A percentile compares a stretch with the other conserved stretches of the same genome.
These are phyloP conservation scores for Magnusiomyces sp. DNA, from an alignment of 1,139 yeast genomes.

Conservation along the genomic window DNA sequence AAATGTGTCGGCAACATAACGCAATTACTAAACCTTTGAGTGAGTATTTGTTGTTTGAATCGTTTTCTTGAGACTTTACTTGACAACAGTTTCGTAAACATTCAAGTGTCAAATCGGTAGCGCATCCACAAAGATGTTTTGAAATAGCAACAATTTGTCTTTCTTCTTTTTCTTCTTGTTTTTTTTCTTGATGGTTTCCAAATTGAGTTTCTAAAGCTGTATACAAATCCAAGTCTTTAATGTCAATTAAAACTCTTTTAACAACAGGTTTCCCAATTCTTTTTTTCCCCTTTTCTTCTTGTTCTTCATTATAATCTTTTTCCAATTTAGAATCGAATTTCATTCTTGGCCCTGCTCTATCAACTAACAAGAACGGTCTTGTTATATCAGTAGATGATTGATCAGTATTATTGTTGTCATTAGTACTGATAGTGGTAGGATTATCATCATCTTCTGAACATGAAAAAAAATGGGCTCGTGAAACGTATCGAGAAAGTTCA, in stretches of 20 bases:
- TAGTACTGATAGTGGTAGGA: neutral
- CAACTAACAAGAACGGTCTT: constrained; percentile 53
- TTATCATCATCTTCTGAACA: constrained; percentile 3
- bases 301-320: constrained; percentile 39
- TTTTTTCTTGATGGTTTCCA: neutral
- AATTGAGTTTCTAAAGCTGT: constrained; percentile 31
- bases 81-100: constrained; percentile 45
- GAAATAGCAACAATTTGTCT: constrained; percentile 63
- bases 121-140: constrained; percentile 88
- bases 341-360: constrained; percentile 69
- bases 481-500: constrained; percentile 67
- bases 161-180: too few species aligned
- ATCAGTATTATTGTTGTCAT: too few species aligned
- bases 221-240: constrained; percentile 59
- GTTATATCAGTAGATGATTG: neutral
- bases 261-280: constrained; percentile 31
- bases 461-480: constrained; percentile 35
- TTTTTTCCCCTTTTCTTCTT: constrained; percentile 10
- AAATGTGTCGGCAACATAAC: constrained; percentile 92
- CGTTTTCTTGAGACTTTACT: constrained; percentile 12
- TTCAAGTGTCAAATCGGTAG: constrained; percentile 75
- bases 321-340: constrained; percentile 65
- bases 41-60: neutral
- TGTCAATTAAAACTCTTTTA: constrained; percentile 61
- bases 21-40: constrained; percentile 65